Evolutionary conservation across 2,329 filamentous ascomycete species (phyloP).

Genomic region (Lasiodiplodia citricola): DNA sequence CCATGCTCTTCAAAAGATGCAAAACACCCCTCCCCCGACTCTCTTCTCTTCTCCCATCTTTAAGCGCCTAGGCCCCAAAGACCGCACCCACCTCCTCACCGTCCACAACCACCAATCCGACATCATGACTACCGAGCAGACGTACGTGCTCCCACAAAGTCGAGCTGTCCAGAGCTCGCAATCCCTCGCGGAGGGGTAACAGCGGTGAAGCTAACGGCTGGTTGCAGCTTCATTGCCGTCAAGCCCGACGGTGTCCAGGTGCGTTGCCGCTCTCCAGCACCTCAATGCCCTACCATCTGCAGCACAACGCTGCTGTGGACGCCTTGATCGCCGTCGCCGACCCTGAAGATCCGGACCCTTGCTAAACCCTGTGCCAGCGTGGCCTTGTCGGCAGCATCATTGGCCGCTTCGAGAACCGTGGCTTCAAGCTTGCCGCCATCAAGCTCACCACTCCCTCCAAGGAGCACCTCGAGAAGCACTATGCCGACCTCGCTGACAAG

Average conservation of each 20-base stretch:
- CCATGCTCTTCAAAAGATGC: slow-evolving; percentile 27
- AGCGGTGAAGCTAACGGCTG: slow-evolving; percentile 39
- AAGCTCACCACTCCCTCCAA: slow-evolving; percentile 90
- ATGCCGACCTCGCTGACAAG: slow-evolving; percentile 89
- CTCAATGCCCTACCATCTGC: not conserved
- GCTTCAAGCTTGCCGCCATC: slow-evolving; percentile 98
- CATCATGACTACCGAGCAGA: slow-evolving; percentile 78
- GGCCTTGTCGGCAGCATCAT: slow-evolving; percentile 98
- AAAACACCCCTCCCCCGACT: slow-evolving; percentile 27
- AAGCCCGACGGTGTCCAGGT: slow-evolving; percentile 99
- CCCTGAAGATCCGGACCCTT: slow-evolving; percentile 10
- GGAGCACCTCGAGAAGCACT: slow-evolving; percentile 98
- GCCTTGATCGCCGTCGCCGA: slow-evolving; percentile 18
- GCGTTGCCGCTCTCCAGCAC: slow-evolving; percentile 41
- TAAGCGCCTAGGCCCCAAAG: slow-evolving; percentile 54
- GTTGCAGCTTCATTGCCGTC: slow-evolving; percentile 95
- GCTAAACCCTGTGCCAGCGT: slow-evolving; percentile 63
- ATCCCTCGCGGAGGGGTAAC: slow-evolving; percentile 20
- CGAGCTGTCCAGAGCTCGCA: slow-evolving; percentile 12
- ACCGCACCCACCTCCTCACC: slow-evolving; percentile 49
- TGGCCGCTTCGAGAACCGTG: slow-evolving; percentile 95
- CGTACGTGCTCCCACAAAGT: slow-evolving; percentile 62
- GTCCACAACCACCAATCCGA: slow-evolving; percentile 36
- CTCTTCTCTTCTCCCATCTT: slow-evolving; percentile 49
- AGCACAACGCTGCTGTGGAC: not conserved